These are phyloP conservation scores for Fragosphaeria purpurea DNA, from an alignment of 2,329 filamentous ascomycete species.

Conservation along the genomic window DNA sequence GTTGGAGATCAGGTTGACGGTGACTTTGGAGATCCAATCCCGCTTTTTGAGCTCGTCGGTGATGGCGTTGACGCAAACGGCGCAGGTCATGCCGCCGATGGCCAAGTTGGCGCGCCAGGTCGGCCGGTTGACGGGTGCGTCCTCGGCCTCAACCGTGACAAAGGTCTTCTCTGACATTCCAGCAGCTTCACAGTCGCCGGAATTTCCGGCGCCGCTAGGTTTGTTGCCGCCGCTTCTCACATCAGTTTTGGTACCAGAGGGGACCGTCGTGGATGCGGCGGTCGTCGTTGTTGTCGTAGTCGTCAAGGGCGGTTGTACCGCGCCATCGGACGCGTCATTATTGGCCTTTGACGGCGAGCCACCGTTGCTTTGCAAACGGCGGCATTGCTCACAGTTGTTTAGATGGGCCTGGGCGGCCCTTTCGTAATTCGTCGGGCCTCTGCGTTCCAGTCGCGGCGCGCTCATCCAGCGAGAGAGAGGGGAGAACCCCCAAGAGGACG, in stretches of 20 bases:
- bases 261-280: too few relatives aligned
- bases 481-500: conserved; percentile 5
- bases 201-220: not conserved
- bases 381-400: conserved; percentile 33
- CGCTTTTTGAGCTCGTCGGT: conserved; percentile 47
- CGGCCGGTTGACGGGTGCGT: conserved; percentile 18
- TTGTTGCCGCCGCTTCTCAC: not conserved
- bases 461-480: conserved; percentile 13
- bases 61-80: conserved; percentile 55
- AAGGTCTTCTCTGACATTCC: conserved; percentile 17
- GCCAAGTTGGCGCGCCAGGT: conserved; percentile 45
- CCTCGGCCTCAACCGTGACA: conserved; percentile 26
- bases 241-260: too few relatives aligned
- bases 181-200: not conserved
- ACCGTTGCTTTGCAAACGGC: conserved; percentile 16
- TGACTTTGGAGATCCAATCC: conserved; percentile 46
- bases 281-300: too few relatives aligned
- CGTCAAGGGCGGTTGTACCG: too few relatives aligned
- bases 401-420: conserved; percentile 24
- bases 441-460: not conserved
- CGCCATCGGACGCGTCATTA: not conserved
- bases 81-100: conserved; percentile 65
- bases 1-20: conserved; percentile 57
- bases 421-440: not conserved
- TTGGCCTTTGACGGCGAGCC: not conserved